phyloP scores from a whole-genome alignment of 345 rosid genomes.

The Cardamine chenopodiifolia region DNA sequence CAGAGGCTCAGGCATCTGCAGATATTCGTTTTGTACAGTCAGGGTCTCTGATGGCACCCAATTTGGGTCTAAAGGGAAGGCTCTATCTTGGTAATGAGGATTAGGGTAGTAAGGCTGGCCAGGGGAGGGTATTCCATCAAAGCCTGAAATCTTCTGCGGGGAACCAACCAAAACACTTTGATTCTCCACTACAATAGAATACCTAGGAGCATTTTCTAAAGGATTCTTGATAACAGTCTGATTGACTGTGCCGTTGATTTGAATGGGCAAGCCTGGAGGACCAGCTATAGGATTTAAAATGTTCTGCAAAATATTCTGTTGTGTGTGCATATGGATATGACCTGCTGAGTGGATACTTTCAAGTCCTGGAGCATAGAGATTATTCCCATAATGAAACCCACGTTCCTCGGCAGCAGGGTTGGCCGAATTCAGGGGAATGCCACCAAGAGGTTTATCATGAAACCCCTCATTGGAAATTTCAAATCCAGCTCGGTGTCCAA shows the following conservation, averaged over 20 bases:
- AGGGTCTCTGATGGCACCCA: slow-evolving; percentile 44
- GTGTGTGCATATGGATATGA: slow-evolving; percentile 60
- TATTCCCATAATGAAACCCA: slow-evolving; percentile 57
- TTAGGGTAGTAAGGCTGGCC: slow-evolving; percentile 51
- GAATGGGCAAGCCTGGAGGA: slow-evolving; percentile 51
- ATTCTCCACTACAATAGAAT: slow-evolving; percentile 52
- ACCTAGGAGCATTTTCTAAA: slow-evolving; percentile 55
- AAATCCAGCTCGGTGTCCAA: slow-evolving; percentile 64
- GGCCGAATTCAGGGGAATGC: slow-evolving; percentile 45
- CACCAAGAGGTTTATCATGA: slow-evolving; percentile 58
- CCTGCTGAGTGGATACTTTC: slow-evolving; percentile 55
- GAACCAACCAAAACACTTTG: slow-evolving; percentile 56
- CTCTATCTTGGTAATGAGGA: slow-evolving; percentile 45
- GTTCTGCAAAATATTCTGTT: slow-evolving; percentile 69
- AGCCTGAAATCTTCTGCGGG: slow-evolving; percentile 55
- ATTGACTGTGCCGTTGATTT: slow-evolving; percentile 56
- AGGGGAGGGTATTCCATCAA: slow-evolving; percentile 51
- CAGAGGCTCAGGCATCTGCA: slow-evolving; percentile 40
- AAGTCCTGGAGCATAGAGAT: slow-evolving; percentile 60
- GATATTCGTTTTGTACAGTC: slow-evolving; percentile 38
- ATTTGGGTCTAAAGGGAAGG: slow-evolving; percentile 42
- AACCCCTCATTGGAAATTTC: slow-evolving; percentile 63
- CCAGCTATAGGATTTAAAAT: slow-evolving; percentile 57
- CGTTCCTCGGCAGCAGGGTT: slow-evolving; percentile 58
- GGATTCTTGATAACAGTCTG: slow-evolving; percentile 52